These are phyloP conservation scores for Brassica balearica DNA, from an alignment of 441 rosid genomes.

Conservation along the genomic window DNA sequence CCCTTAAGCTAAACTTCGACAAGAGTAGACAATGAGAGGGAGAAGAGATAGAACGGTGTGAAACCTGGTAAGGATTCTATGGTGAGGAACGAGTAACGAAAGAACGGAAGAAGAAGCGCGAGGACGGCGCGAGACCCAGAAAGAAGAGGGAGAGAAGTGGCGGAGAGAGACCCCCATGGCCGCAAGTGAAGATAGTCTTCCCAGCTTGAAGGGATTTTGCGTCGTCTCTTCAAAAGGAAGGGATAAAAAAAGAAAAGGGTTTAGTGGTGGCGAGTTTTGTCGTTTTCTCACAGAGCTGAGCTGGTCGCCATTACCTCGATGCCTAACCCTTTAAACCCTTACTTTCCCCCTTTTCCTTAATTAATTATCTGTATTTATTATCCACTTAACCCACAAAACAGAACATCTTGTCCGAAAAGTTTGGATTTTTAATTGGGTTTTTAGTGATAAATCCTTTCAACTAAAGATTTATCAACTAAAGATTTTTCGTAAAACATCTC, in stretches of 20 bases:
- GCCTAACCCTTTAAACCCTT: slow-evolving; percentile 48
- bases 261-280: slow-evolving; percentile 29
- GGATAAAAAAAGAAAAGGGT: slow-evolving; percentile 30
- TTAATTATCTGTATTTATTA: neutral
- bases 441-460: no score
- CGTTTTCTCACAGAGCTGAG: slow-evolving; percentile 35
- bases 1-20: no score
- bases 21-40: neutral
- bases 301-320: slow-evolving; percentile 26
- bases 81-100: slow-evolving; percentile 43
- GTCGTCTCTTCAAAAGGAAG: slow-evolving; percentile 40
- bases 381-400: neutral
- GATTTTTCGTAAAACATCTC: no score
- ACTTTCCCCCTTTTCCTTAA: slow-evolving; percentile 13
- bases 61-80: slow-evolving; percentile 56
- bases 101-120: slow-evolving; percentile 43
- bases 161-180: slow-evolving; percentile 71
- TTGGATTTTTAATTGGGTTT: slow-evolving; percentile 21
- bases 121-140: slow-evolving; percentile 49
- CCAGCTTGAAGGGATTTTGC: slow-evolving; percentile 61
- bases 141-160: slow-evolving; percentile 53
- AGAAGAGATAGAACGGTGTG: neutral
- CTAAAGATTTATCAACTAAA: no score
- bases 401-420: slow-evolving; percentile 17
- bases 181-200: slow-evolving; percentile 47